These are phyloP conservation scores for Flueggea neowawraea DNA, from an alignment of 441 rosid species.

Conservation along the genomic window DNA sequence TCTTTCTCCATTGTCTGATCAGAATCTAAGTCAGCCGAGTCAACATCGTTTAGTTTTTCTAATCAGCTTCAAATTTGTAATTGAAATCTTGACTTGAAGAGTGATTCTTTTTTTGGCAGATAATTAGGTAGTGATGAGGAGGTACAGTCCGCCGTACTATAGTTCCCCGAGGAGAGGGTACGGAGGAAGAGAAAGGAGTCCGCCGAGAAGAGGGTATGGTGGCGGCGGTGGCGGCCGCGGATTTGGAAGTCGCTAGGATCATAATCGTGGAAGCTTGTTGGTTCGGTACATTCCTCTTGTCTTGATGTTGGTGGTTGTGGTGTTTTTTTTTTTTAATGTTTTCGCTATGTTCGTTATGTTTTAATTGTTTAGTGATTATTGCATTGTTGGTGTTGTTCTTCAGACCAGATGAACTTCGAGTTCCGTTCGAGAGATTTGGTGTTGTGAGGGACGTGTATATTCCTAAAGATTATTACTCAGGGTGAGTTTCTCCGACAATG, in stretches of 20 bases:
- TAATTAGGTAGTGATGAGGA: constrained; percentile 55
- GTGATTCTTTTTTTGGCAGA: too few relatives aligned
- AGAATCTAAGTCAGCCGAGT: too few relatives aligned
- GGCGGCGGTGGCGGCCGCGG: constrained; percentile 67
- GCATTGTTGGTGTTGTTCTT: constrained; percentile 12
- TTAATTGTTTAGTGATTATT: neutral
- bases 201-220: constrained; percentile 57
- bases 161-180: constrained; percentile 95
- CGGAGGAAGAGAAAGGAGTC: constrained; percentile 70
- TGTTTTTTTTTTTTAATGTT: neutral
- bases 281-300: constrained; percentile 92
- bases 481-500: constrained; percentile 38
- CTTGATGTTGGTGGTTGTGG: constrained; percentile 46
- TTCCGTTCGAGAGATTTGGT: constrained; percentile 89
- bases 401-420: constrained; percentile 90
- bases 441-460: constrained; percentile 89
- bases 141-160: constrained; percentile 81
- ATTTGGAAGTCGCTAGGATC: constrained; percentile 73
- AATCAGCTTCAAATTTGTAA: too few relatives aligned
- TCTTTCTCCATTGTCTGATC: too few relatives aligned
- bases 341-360: constrained; percentile 1
- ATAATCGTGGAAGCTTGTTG: constrained; percentile 73
- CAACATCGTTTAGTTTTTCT: too few relatives aligned
- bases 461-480: constrained; percentile 86
- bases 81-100: too few relatives aligned